Evolutionary conservation across 495 filamentous ascomycete species (phyloP), one percentile per base, ranked within the genome.

Genomic region (Neurospora intermedia): DNA sequence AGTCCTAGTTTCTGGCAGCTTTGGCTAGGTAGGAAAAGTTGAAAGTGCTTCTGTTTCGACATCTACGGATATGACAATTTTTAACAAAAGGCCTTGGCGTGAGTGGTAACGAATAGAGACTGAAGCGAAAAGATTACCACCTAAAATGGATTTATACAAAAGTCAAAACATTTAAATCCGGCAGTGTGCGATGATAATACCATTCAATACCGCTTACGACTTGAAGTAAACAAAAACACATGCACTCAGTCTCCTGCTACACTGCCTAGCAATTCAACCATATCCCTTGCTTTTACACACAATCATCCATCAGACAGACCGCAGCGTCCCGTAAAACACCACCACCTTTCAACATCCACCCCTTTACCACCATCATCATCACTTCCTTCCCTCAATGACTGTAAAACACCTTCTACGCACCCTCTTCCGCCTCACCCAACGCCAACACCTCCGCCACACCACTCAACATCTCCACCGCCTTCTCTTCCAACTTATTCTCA

Each of bases 401-500:
- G 7, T 6, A 40, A 40, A 40, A 10, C 13, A 43, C 15, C 42
- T 6, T 41, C 16, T 11, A 71, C 43, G 73, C 46, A 54, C 46
- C 79, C 76, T 84, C 84, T 70, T 79, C 73, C 59, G 81, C 83
- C 40, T 82, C 82, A 48, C 73, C 77, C 69, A 86, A 75, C 59
- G 87, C 86, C 74, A 86, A 75, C 39, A 88, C 86, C 73, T 83
- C 83, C 77, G 84, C 80, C 35, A 88, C 85, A 20, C 80, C 83
- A 75, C 84, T 80, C 78, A 96, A 81, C 80, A 94, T 89, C 69
- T 76, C 81, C 20, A 94, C 84, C 18, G 91, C 85, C 82, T 88
- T 91, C 84, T 93, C 91, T 81, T 95, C 93, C 71, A 96, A 81
- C 75, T 84, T 82, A 76, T 84, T 93, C 78, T 90, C 87, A 31